Evolutionary conservation across 305 asterid genomes (phyloP).

Genomic region (Fraxinus velutina): DNA sequence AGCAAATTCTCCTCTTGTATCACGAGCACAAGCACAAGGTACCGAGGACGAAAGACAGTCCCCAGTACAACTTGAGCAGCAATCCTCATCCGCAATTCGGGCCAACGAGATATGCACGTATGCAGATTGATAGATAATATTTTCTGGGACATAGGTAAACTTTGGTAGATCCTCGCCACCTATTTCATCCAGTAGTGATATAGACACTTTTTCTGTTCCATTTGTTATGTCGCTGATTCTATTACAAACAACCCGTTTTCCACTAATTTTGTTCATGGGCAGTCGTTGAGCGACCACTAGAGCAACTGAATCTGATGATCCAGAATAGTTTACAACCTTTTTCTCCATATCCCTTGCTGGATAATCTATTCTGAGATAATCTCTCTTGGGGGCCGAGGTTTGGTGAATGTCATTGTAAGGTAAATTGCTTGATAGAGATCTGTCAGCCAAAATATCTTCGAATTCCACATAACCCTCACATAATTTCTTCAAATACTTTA

Average conservation of each 20-base stretch:
- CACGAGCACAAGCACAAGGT: constrained; percentile 69
- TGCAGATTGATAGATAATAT: constrained; percentile 44
- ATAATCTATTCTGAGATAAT: not conserved
- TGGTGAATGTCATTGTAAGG: not conserved
- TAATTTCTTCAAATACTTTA: constrained; percentile 32
- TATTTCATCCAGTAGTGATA: constrained; percentile 50
- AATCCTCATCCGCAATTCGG: constrained; percentile 61
- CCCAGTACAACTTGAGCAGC: constrained; percentile 52
- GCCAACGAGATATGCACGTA: constrained; percentile 51
- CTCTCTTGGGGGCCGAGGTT: not conserved
- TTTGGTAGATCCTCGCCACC: constrained; percentile 43
- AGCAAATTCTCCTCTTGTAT: constrained; percentile 72
- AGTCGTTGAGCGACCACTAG: not conserved
- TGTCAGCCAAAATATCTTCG: constrained; percentile 13
- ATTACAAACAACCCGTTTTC: constrained; percentile 11
- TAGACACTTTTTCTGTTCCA: constrained; percentile 55
- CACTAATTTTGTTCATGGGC: not conserved
- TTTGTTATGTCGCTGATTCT: constrained; percentile 48
- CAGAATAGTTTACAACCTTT: constrained; percentile 6
- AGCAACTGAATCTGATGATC: constrained; percentile 7
- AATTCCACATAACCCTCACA: constrained; percentile 34
- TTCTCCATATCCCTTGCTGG: constrained; percentile 1
- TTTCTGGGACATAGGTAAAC: constrained; percentile 44
- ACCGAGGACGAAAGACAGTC: constrained; percentile 54
- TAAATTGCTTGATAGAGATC: not conserved